phyloP scores from a whole-genome alignment of 78 protist species.

The Dictyostelium firmibasis region DNA sequence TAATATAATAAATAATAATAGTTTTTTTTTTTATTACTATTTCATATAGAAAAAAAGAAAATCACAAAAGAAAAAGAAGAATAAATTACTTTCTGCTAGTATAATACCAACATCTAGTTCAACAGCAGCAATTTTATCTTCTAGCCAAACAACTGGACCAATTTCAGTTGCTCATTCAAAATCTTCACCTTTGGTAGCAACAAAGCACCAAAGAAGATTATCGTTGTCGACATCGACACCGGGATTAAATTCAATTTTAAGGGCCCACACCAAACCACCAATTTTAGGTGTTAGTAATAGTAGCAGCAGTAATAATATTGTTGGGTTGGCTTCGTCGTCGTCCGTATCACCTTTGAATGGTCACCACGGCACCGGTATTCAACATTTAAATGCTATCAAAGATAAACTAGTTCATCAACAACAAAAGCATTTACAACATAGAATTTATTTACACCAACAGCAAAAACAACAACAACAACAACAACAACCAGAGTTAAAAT shows the following conservation, averaged over 20 bases:
- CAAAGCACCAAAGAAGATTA: conserved; percentile 10
- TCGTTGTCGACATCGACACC: conserved; percentile 2
- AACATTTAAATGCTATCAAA: conserved; percentile 12
- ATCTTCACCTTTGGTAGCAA: conserved; percentile 5
- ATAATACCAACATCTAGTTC: background rate
- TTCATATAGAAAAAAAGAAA: conserved; percentile 32
- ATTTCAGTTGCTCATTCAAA: conserved; percentile 11
- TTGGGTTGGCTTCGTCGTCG: background rate
- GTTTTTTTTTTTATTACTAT: background rate
- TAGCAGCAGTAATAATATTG: background rate
- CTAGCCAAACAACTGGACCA: background rate
- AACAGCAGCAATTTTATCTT: background rate
- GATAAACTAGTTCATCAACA: background rate
- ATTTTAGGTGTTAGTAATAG: background rate
- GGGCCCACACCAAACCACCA: background rate
- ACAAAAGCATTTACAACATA: conserved; percentile 5
- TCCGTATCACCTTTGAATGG: background rate
- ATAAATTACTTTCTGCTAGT: background rate
- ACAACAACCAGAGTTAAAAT: background rate
- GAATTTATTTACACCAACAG: background rate
- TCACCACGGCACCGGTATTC: background rate
- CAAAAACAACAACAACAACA: background rate
- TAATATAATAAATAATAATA: background rate
- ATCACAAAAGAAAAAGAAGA: conserved; percentile 23
- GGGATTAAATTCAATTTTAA: background rate